A percentile compares a stretch with the other conserved stretches of the same genome.
These are phyloP conservation scores for Macaranga tanarius DNA, from an alignment of 441 rosid genomes.

Conservation along the genomic window DNA sequence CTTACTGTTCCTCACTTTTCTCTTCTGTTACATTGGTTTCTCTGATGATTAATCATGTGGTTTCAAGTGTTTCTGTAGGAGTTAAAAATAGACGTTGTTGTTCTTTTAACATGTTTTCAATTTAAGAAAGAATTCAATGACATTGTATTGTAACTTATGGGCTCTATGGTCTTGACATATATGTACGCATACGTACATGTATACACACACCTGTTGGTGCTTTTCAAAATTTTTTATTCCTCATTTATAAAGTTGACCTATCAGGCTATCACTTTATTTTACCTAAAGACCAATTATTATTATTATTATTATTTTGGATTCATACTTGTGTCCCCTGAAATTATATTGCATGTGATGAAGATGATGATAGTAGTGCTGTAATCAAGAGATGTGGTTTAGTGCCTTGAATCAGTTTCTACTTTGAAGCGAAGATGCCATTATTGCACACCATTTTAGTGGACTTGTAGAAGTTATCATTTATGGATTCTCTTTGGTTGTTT, in stretches of 20 bases:
- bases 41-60: no score
- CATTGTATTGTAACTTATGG: not conserved
- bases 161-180: not conserved
- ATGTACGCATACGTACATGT: no score
- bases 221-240: not conserved
- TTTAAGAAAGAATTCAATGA: not conserved
- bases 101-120: not conserved
- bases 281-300: not conserved
- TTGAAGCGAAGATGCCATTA: not conserved
- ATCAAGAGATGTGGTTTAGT: not conserved
- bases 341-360: not conserved
- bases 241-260: no score
- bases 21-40: no score
- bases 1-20: not conserved
- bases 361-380: not conserved
- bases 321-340: not conserved
- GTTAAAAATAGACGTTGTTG: no score
- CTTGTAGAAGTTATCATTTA: not conserved
- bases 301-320: not conserved
- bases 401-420: not conserved
- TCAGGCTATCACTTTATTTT: not conserved
- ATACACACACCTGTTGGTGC: no score
- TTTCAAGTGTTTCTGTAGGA: not conserved
- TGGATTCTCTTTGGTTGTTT: not conserved
- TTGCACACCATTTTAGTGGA: not conserved